These are phyloP conservation scores for Zychaea mexicana DNA, from an alignment of 371 early-diverging fungal species.

Conservation along the genomic window DNA sequence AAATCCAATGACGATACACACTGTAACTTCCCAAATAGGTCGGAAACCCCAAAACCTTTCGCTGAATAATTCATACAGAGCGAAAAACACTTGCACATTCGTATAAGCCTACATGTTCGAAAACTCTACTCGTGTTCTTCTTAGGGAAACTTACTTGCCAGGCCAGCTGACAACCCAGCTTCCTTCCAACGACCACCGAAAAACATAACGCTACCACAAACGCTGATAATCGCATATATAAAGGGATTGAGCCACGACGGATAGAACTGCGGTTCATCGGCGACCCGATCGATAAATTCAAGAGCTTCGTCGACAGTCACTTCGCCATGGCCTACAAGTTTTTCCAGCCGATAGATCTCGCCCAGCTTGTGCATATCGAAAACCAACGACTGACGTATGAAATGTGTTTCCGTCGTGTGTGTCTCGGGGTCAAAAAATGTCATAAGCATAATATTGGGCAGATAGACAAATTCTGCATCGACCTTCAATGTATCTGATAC, in stretches of 20 bases:
- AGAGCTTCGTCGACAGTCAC: slow-evolving; percentile 57
- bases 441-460: slow-evolving; percentile 75
- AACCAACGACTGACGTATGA: slow-evolving; percentile 55
- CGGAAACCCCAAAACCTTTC: slow-evolving; percentile 41
- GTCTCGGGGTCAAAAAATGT: slow-evolving; percentile 73
- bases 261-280: slow-evolving; percentile 43
- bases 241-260: slow-evolving; percentile 56
- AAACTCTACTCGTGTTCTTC: neutral
- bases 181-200: slow-evolving; percentile 49
- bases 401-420: slow-evolving; percentile 79
- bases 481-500: slow-evolving; percentile 63
- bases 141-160: slow-evolving; percentile 40
- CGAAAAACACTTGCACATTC: slow-evolving; percentile 34
- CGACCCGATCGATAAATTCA: slow-evolving; percentile 49
- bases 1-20: slow-evolving; percentile 70
- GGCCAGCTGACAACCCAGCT: slow-evolving; percentile 40
- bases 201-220: slow-evolving; percentile 53
- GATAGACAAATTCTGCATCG: slow-evolving; percentile 68
- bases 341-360: slow-evolving; percentile 59
- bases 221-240: slow-evolving; percentile 49
- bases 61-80: slow-evolving; percentile 42
- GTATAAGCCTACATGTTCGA: neutral
- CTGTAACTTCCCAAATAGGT: slow-evolving; percentile 70
- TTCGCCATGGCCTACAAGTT: slow-evolving; percentile 51
- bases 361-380: slow-evolving; percentile 74